phyloP scores from a whole-genome alignment of 345 rosid species.

The Pseudoturritis turrita region DNA sequence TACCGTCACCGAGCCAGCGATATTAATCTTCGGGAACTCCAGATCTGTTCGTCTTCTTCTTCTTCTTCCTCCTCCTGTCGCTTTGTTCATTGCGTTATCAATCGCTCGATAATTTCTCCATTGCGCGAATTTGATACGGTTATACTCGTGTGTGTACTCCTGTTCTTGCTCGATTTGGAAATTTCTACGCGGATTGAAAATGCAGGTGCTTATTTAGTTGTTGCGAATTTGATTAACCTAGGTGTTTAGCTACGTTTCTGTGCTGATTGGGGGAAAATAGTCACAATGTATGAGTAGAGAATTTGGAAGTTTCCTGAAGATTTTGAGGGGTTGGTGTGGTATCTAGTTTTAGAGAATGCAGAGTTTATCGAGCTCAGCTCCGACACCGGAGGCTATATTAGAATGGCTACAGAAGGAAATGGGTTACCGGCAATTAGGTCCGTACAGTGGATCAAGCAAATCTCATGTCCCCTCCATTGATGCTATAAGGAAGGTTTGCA shows the following conservation, averaged over 20 bases:
- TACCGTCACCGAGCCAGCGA: neutral
- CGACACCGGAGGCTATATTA: conserved; percentile 66
- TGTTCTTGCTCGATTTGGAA: neutral
- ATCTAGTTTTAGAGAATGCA: conserved; percentile 35
- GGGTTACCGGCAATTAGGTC: conserved; percentile 76
- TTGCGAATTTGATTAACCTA: neutral
- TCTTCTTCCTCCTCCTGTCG: neutral
- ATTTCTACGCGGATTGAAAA: neutral
- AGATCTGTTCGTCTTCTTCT: neutral
- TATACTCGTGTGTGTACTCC: neutral
- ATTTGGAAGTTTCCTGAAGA: neutral
- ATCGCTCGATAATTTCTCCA: neutral
- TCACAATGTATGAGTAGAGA: neutral
- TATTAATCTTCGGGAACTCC: neutral
- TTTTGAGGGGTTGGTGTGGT: neutral
- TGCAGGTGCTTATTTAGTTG: neutral
- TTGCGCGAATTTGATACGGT: neutral
- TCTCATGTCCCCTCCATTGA: conserved; percentile 64
- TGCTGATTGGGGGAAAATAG: neutral
- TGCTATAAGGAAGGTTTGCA: conserved; percentile 62
- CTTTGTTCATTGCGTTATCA: neutral
- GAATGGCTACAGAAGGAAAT: conserved; percentile 91
- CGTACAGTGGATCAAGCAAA: conserved; percentile 50
- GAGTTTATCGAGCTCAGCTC: conserved; percentile 40
- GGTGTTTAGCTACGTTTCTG: neutral